Evolutionary conservation across 495 filamentous ascomycete genomes (phyloP).

Genomic region (Sabuloglossum arenarium): DNA sequence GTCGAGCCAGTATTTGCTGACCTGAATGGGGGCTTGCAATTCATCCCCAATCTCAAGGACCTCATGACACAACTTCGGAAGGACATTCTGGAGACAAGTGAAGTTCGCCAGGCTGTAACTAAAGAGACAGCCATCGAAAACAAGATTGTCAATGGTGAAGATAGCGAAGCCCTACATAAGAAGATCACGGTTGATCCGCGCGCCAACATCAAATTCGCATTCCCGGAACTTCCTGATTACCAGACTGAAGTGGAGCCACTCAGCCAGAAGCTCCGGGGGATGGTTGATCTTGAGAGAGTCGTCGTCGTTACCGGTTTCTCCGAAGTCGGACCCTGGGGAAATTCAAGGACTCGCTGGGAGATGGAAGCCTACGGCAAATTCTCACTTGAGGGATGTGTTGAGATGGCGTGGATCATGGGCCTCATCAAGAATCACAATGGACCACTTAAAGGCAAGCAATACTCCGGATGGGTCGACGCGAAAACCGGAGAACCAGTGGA

Average conservation of each 20-base stretch:
- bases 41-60: constrained; percentile 92
- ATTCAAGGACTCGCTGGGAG: constrained; percentile 93
- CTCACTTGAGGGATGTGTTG: constrained; percentile 91
- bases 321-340: constrained; percentile 95
- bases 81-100: constrained; percentile 82
- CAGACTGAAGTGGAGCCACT: constrained; percentile 75
- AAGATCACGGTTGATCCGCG: constrained; percentile 82
- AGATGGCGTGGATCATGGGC: constrained; percentile 99
- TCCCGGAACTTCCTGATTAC: constrained; percentile 79
- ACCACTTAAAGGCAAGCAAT: constrained; percentile 89
- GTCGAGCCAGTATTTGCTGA: constrained; percentile 89
- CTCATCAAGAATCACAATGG: constrained; percentile 97
- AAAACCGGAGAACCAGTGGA: constrained; percentile 91
- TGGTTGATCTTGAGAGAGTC: constrained; percentile 96
- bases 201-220: constrained; percentile 93
- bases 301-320: constrained; percentile 95
- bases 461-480: constrained; percentile 91
- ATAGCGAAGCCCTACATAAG: constrained; percentile 80
- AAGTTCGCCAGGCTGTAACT: constrained; percentile 79
- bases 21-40: constrained; percentile 91
- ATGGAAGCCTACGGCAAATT: constrained; percentile 97
- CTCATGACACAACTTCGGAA: constrained; percentile 78
- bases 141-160: constrained; percentile 89
- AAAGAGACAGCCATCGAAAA: constrained; percentile 95
- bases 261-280: constrained; percentile 72